Evolutionary conservation across 257 asterid genomes (phyloP).

Genomic region (Solanum virginianum): DNA sequence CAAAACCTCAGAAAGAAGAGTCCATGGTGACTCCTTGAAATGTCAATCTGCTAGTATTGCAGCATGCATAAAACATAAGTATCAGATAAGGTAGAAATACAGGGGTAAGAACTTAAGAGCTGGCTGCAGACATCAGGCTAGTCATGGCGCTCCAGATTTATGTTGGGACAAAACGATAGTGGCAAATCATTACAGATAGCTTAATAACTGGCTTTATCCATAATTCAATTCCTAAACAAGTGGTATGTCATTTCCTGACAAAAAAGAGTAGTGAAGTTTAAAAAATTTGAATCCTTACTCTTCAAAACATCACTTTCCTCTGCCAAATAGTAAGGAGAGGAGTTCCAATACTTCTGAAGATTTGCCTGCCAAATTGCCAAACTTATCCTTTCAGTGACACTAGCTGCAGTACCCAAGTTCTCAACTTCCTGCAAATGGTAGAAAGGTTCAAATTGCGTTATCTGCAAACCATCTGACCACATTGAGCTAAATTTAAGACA

Average conservation of each 20-base stretch:
- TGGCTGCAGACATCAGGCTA: not conserved
- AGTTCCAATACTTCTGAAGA: constrained; percentile 22
- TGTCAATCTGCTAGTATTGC: not conserved
- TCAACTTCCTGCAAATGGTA: constrained; percentile 29
- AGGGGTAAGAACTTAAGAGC: not conserved
- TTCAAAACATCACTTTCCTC: constrained; percentile 16
- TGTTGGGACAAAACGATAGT: not conserved
- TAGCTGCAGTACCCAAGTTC: constrained; percentile 30
- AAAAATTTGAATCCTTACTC: constrained; percentile 18
- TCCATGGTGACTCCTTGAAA: not conserved
- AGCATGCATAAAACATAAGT: not conserved
- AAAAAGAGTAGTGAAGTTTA: not conserved
- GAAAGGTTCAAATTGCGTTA: not conserved
- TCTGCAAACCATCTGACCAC: not conserved
- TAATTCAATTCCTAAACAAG: not conserved
- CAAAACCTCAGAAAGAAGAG: not conserved
- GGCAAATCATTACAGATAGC: not conserved
- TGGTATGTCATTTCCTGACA: not conserved
- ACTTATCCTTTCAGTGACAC: constrained; percentile 3
- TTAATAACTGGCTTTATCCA: not conserved
- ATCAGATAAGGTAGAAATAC: not conserved
- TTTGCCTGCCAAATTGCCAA: constrained; percentile 20
- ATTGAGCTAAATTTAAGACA: not conserved
- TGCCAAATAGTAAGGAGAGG: constrained; percentile 45
- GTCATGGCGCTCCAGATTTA: not conserved